phyloP scores from a whole-genome alignment of 139 green algal species.

The Micractinium conductrix region DNA sequence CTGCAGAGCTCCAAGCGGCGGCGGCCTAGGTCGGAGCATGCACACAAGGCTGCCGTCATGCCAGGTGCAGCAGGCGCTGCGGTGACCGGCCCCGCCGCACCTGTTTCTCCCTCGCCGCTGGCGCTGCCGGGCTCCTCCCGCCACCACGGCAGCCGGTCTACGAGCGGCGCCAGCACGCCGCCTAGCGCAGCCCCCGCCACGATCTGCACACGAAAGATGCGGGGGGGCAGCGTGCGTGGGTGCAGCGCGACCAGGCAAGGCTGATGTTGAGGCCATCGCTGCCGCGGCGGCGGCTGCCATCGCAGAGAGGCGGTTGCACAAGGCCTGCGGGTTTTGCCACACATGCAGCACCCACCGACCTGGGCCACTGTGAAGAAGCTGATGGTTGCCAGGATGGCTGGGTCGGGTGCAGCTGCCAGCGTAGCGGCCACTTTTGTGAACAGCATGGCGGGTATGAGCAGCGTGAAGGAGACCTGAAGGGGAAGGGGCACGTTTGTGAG shows the following conservation, averaged over 20 bases:
- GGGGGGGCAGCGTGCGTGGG: not conserved
- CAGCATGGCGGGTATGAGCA: conserved; percentile 66
- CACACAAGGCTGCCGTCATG: too few relatives aligned
- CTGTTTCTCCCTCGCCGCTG: not conserved
- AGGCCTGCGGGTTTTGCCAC: too few relatives aligned
- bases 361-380: not conserved
- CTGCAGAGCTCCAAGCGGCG: too few relatives aligned
- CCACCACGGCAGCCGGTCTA: conserved; percentile 1
- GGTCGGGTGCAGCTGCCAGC: conserved; percentile 20
- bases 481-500: not conserved
- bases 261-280: too few relatives aligned
- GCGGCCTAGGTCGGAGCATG: too few relatives aligned
- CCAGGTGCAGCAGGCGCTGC: too few relatives aligned
- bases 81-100: too few relatives aligned
- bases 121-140: not conserved
- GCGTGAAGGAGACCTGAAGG: conserved; percentile 59
- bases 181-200: conserved; percentile 10
- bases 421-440: conserved; percentile 60
- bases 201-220: too few relatives aligned
- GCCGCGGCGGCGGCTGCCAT: too few relatives aligned
- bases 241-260: too few relatives aligned
- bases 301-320: too few relatives aligned
- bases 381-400: conserved; percentile 17
- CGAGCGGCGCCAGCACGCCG: conserved; percentile 3
- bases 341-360: not conserved